phyloP scores from a whole-genome alignment of 2,329 filamentous ascomycete species.

The Huntiella moniliformis region DNA sequence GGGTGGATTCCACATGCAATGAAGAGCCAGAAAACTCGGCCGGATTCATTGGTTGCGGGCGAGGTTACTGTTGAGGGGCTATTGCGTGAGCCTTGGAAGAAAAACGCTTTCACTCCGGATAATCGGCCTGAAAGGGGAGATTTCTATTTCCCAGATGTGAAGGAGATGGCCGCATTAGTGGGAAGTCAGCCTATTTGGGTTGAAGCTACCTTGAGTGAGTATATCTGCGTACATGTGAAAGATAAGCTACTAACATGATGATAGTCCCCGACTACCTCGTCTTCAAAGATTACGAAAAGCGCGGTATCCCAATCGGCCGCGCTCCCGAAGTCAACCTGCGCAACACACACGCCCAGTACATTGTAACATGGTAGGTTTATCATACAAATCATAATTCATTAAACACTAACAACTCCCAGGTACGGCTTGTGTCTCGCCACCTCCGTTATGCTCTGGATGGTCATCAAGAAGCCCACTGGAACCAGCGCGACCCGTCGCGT shows the following conservation, averaged over 20 bases:
- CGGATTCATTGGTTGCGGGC: constrained; percentile 46
- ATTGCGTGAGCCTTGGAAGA: constrained; percentile 79
- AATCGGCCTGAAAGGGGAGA: constrained; percentile 68
- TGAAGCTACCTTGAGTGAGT: constrained; percentile 78
- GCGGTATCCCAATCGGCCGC: constrained; percentile 77
- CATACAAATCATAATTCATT: constrained; percentile 1
- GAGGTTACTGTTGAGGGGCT: constrained; percentile 69
- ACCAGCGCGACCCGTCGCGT: constrained; percentile 55
- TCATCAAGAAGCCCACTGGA: constrained; percentile 62
- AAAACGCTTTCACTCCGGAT: constrained; percentile 91
- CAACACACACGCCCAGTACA: constrained; percentile 97
- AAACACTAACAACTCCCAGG: constrained; percentile 29
- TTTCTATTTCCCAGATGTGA: constrained; percentile 90
- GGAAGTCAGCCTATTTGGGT: constrained; percentile 85
- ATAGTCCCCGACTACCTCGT: constrained; percentile 56
- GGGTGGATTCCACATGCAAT: constrained; percentile 80
- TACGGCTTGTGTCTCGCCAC: constrained; percentile 73
- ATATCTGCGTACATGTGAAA: background rate
- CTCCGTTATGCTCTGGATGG: constrained; percentile 90
- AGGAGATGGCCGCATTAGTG: constrained; percentile 69
- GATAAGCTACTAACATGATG: constrained; percentile 20
- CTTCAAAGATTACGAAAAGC: constrained; percentile 54
- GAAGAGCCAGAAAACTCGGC: constrained; percentile 43
- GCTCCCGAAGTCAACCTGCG: constrained; percentile 77
- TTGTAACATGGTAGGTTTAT: constrained; percentile 76